Conservation (phyloP, 2,329 filamentous ascomycete genomes). For the Ilyonectria mors-panacis region DNA sequence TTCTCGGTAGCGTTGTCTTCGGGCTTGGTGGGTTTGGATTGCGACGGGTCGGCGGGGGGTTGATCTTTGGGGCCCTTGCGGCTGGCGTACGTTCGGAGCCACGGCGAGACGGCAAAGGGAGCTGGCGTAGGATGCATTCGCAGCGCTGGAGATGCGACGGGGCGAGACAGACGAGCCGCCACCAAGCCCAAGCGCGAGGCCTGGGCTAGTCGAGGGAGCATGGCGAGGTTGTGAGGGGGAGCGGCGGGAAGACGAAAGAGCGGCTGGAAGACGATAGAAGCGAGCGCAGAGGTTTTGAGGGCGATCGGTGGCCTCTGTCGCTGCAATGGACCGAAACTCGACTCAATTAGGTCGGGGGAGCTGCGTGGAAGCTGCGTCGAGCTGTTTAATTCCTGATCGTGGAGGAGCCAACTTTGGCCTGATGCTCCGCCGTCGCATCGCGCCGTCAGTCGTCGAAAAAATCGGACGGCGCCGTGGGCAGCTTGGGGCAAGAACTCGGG, state of each 20-base stretch:
- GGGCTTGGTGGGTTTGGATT: constrained; percentile 38
- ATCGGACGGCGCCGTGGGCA: constrained; percentile 39
- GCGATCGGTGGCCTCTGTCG: constrained; percentile 11
- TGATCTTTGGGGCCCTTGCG: constrained; percentile 35
- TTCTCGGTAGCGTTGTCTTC: constrained; percentile 37
- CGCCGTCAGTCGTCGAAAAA: constrained; percentile 44
- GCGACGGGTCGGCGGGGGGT: constrained; percentile 32
- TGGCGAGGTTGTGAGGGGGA: constrained; percentile 50
- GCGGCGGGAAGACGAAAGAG: not conserved
- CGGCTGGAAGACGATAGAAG: not conserved
- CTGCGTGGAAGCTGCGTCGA: constrained; percentile 11
- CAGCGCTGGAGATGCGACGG: constrained; percentile 43
- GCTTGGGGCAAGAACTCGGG: constrained; percentile 26
- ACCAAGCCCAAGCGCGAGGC: constrained; percentile 53
- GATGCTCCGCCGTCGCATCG: constrained; percentile 49
- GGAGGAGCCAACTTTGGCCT: constrained; percentile 42
- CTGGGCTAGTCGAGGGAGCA: constrained; percentile 56
- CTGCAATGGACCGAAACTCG: constrained; percentile 18
- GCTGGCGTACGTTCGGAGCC: constrained; percentile 50
- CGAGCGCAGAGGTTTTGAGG: constrained; percentile 15
- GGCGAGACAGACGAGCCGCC: constrained; percentile 48
- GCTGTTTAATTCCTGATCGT: constrained; percentile 16
- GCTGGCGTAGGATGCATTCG: constrained; percentile 43
- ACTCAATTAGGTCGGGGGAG: constrained; percentile 37
- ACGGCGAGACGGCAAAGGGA: constrained; percentile 44